These are phyloP conservation scores for Salix dunnii DNA, from an alignment of 345 rosid genomes.

Conservation along the genomic window DNA sequence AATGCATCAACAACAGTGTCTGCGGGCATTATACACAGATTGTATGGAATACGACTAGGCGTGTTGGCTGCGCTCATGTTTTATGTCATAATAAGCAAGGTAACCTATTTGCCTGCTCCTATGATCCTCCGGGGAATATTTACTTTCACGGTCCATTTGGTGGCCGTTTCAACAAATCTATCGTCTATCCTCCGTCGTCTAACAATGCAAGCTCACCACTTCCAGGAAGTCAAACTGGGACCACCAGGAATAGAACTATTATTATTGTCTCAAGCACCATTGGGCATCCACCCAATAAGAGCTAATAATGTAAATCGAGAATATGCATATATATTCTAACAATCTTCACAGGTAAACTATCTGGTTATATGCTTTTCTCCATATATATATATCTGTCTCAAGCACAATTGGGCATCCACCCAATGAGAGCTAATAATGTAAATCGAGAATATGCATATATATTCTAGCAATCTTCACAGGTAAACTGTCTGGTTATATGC, in stretches of 20 bases:
- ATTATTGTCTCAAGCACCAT: background rate
- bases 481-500: background rate
- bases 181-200: conserved; percentile 6
- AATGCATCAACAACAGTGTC: conserved; percentile 23
- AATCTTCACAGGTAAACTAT: background rate
- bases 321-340: background rate
- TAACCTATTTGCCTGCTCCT: conserved; percentile 37
- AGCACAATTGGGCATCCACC: background rate
- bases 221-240: background rate
- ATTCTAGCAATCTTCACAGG: background rate
- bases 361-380: background rate
- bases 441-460: background rate
- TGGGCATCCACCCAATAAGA: background rate
- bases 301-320: background rate
- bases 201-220: background rate
- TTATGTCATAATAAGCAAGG: conserved; percentile 26
- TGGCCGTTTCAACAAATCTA: conserved; percentile 3
- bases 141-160: conserved; percentile 43
- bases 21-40: conserved; percentile 68
- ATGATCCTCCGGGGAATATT: conserved; percentile 51
- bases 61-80: conserved; percentile 41
- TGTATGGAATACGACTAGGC: conserved; percentile 37
- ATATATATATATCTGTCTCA: background rate
- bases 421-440: background rate
- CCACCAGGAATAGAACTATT: background rate